Percentiles rank a stretch among this genome's conserved stretches.
Evolutionary conservation across 1,139 yeast genomes (phyloP).

Genomic region (Arxiozyma bovina): DNA sequence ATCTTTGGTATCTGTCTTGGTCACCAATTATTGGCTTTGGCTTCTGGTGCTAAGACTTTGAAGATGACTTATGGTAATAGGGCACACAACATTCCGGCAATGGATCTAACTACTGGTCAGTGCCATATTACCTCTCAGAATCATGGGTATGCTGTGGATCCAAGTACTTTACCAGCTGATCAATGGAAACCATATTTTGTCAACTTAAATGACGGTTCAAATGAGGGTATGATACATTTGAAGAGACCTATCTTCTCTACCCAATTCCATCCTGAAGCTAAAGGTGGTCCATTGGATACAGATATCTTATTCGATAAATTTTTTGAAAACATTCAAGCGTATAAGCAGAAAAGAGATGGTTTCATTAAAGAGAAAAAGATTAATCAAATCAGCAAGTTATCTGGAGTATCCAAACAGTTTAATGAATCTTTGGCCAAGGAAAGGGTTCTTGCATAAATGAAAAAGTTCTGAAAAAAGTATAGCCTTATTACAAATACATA

Average conservation of each 20-base stretch:
- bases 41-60: constrained; percentile 86
- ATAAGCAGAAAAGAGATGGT: constrained; percentile 30
- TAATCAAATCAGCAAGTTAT: not conserved
- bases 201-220: constrained; percentile 88
- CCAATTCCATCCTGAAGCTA: constrained; percentile 98
- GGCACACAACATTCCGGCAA: constrained; percentile 95
- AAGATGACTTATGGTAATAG: constrained; percentile 96
- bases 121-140: constrained; percentile 97
- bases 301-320: constrained; percentile 84
- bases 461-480: too few relatives aligned
- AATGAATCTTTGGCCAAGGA: constrained; percentile 79
- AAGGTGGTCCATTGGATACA: constrained; percentile 96
- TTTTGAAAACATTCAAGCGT: constrained; percentile 57
- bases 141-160: constrained; percentile 96
- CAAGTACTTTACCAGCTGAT: constrained; percentile 51
- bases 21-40: constrained; percentile 89
- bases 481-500: too few relatives aligned
- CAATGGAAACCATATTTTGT: constrained; percentile 84
- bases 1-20: constrained; percentile 96
- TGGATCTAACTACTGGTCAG: constrained; percentile 79
- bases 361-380: not conserved
- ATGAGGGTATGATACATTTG: constrained; percentile 92
- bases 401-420: constrained; percentile 39
- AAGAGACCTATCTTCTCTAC: constrained; percentile 85
- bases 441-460: constrained; percentile 48